Evolutionary conservation across 2,329 filamentous ascomycete species (phyloP).

Genomic region (Gnomoniopsis sp.): DNA sequence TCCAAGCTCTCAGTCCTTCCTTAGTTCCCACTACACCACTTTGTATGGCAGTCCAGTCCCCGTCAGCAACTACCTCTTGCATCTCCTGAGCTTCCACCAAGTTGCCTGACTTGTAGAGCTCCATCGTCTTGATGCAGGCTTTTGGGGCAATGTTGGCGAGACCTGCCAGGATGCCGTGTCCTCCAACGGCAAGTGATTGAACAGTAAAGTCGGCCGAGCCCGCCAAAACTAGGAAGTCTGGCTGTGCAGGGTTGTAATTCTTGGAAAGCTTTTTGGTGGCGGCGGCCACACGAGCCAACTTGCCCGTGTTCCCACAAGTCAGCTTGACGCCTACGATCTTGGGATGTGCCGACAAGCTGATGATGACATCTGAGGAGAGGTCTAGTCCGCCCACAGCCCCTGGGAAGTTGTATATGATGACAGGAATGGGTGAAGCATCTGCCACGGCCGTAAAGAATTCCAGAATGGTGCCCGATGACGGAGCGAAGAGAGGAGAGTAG

Average conservation of each 20-base stretch:
- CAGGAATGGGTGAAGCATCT: conserved; percentile 58
- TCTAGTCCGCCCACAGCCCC: conserved; percentile 62
- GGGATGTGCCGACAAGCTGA: conserved; percentile 56
- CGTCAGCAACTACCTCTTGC: conserved; percentile 63
- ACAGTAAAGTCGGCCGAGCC: conserved; percentile 72
- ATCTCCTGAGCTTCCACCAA: conserved; percentile 57
- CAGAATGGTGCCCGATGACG: conserved; percentile 57
- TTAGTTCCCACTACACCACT: conserved; percentile 71
- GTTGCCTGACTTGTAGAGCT: conserved; percentile 57
- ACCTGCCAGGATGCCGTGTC: conserved; percentile 68
- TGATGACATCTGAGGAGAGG: conserved; percentile 59
- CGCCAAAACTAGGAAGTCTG: conserved; percentile 66
- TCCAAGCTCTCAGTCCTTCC: conserved; percentile 61
- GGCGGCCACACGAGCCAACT: conserved; percentile 61
- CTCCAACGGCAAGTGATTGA: conserved; percentile 65
- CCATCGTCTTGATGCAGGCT: conserved; percentile 58
- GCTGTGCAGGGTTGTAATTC: conserved; percentile 29
- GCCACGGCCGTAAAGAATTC: conserved; percentile 66
- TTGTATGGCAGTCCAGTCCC: conserved; percentile 71
- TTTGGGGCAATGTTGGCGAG: conserved; percentile 70
- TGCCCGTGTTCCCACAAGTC: conserved; percentile 68
- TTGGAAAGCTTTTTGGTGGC: conserved; percentile 45
- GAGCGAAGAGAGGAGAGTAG: conserved; percentile 65
- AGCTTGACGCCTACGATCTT: conserved; percentile 69
- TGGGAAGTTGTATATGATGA: conserved; percentile 69